These are phyloP conservation scores for Candida sonorensis DNA, from an alignment of 805 yeast genomes.

Conservation along the genomic window DNA sequence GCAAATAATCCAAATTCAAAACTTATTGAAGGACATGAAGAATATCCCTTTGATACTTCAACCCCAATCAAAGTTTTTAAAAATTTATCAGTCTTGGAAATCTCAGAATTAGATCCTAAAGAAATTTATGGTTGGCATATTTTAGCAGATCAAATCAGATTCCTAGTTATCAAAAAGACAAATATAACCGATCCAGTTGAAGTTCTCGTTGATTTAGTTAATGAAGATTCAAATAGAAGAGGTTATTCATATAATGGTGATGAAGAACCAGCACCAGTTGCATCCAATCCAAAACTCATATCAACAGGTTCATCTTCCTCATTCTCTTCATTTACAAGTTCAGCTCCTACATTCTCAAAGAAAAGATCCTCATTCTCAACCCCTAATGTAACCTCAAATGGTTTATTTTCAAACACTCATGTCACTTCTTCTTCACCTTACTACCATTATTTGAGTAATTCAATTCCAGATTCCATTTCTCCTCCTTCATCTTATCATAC, in stretches of 20 bases:
- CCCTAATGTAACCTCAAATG: constrained; percentile 14
- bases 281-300: constrained; percentile 16
- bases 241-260: constrained; percentile 20
- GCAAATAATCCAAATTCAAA: constrained; percentile 54
- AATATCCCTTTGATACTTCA: constrained; percentile 64
- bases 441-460: constrained; percentile 20
- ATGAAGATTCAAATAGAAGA: constrained; percentile 37
- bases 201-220: constrained; percentile 42
- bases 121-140: constrained; percentile 62
- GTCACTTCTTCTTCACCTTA: too few relatives aligned
- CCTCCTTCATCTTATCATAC: constrained; percentile 13
- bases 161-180: constrained; percentile 46
- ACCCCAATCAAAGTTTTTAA: constrained; percentile 59
- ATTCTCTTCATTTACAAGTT: too few relatives aligned
- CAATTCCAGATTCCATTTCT: constrained; percentile 19
- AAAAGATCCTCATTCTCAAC: constrained; percentile 16
- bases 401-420: constrained; percentile 9
- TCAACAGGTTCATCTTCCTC: too few relatives aligned
- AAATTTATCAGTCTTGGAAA: constrained; percentile 54
- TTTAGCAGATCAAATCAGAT: constrained; percentile 46
- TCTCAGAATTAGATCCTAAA: constrained; percentile 54
- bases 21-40: constrained; percentile 56
- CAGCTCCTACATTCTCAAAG: too few relatives aligned
- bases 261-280: constrained; percentile 10
- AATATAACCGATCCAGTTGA: constrained; percentile 48